Base-by-base conservation (phyloP, 106 monocot genomes). In the Allium fistulosum region DNA sequence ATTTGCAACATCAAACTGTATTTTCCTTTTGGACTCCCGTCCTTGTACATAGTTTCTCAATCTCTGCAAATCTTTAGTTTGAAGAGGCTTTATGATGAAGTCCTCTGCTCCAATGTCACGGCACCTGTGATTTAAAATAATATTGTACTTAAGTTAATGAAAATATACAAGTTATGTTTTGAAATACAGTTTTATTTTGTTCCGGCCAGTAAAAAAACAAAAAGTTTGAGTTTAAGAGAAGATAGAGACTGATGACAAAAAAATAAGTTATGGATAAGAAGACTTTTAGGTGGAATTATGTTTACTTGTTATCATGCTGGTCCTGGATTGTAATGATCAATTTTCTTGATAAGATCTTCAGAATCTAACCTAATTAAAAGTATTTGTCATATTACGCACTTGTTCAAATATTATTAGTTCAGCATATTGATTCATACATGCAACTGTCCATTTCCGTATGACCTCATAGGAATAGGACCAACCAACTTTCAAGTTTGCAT, bases 61-160 rank as follows among this genome's bases (percentile, higher is more conserved):
- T 10, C 58, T 76, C 52, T 85, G 80, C 17, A 79, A 26, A 46
- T 93, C 82, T 59, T 76, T 74, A 16, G 71, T 66, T 66, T 71
- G 72, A 49, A 93, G 80, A 68, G 92, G 92, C 59, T 93, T 93
- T 72, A 88, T 57, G 48, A 93, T 78, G 77, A 88, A 93, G 26
- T 85, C 92, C 52, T 93, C 88, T 7, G 92, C 92, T 51, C 88
- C 92, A 16, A 55, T 65, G 10, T 68, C 87, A 57, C 53, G 62
- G 48, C 91, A 91, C 68, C 91, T 91, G 14, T 49, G 10, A 11
- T 0, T 11, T 37, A 55, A 11, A 55, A 16, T 55, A 55, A 16
- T 55, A 63, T 7, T 26, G 18, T 11, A 58, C 51, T 67, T 18
- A 46, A 46, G 49, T 49, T 59, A 37, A 37, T 37, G 37, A 37